phyloP scores from a whole-genome alignment of 176 grass and related monocot genomes.

The maize (Zea mays) region DNA sequence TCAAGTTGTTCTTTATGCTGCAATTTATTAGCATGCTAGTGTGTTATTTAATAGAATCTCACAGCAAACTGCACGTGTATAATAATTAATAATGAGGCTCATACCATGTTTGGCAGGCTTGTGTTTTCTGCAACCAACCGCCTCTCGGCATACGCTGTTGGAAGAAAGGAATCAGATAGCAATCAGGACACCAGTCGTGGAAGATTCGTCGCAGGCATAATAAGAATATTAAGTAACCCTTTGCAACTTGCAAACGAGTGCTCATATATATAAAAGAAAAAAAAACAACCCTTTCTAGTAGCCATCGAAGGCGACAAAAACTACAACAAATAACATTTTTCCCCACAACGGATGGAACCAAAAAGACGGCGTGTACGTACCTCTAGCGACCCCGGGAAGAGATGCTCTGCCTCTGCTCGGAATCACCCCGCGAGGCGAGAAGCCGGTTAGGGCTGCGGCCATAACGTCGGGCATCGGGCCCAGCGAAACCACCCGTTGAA shows the following conservation, averaged over 20 bases:
- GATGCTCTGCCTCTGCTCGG: not conserved
- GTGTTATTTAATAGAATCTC: not conserved
- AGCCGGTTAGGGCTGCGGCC: not conserved
- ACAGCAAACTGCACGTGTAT: not conserved
- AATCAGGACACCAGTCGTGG: not conserved
- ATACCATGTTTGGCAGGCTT: not conserved
- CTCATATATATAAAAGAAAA: not conserved
- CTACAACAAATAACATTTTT: not conserved
- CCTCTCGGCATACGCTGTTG: constrained; percentile 10
- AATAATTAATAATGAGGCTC: not conserved
- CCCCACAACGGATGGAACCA: not conserved
- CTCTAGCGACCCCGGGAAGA: not conserved
- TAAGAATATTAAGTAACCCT: not conserved
- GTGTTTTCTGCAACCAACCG: not conserved
- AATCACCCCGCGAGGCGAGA: not conserved
- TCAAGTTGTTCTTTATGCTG: constrained; percentile 42
- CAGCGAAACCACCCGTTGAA: not conserved
- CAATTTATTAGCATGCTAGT: constrained; percentile 2
- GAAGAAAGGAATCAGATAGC: not conserved
- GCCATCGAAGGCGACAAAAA: not conserved
- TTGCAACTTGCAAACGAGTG: not conserved
- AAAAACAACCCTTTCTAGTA: not conserved
- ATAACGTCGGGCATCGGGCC: not conserved
- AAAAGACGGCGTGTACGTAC: not conserved
- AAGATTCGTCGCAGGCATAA: not conserved